Conservation (phyloP, 345 rosid species). For the Heritiera fomes region DNA sequence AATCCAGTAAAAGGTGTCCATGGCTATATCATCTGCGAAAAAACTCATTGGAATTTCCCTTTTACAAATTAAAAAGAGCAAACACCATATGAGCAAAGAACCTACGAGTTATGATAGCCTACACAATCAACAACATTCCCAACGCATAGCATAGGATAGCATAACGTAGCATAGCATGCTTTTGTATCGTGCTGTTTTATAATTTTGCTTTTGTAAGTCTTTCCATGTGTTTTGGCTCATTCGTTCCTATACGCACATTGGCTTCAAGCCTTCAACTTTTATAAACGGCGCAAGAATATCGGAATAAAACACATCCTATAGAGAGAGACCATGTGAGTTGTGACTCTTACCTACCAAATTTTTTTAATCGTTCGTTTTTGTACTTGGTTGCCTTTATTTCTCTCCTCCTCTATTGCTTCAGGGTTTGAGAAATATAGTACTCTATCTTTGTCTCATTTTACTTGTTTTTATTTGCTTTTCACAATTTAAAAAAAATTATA, state of each 20-base stretch:
- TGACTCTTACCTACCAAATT: background rate
- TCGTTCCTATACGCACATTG: background rate
- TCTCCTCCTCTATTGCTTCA: background rate
- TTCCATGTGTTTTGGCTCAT: background rate
- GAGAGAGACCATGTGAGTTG: background rate
- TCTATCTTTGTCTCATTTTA: too few species aligned
- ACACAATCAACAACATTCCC: background rate
- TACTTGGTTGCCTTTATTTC: background rate
- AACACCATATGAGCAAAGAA: too few species aligned
- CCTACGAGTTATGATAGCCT: too few species aligned
- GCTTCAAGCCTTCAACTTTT: background rate
- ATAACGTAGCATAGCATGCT: background rate
- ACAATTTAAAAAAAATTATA: too few species aligned
- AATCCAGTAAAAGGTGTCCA: too few species aligned
- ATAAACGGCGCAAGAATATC: background rate
- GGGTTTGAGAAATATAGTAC: too few species aligned
- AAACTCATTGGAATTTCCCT: too few species aligned
- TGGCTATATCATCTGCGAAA: too few species aligned
- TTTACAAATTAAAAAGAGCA: too few species aligned
- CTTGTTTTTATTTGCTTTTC: too few species aligned
- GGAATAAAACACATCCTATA: background rate
- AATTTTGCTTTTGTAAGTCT: background rate
- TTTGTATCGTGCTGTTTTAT: background rate
- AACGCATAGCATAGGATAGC: too few species aligned
- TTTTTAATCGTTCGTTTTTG: background rate